phyloP scores from a whole-genome alignment of 2,329 filamentous ascomycete species.

The Bertia moriformis region DNA sequence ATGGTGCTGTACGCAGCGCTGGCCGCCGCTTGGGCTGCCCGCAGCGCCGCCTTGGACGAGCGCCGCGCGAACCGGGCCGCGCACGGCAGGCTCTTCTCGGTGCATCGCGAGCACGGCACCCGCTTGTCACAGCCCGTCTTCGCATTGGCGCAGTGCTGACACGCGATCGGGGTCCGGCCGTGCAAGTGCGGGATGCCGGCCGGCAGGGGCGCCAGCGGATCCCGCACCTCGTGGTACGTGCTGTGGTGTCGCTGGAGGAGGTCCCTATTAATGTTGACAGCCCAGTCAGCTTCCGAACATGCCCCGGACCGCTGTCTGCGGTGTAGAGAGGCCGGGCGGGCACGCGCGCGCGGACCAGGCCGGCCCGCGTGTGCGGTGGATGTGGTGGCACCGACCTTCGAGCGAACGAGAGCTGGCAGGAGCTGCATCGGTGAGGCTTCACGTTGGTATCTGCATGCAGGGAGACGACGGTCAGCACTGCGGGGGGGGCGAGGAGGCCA shows the following conservation, averaged over 20 bases:
- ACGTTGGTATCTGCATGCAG: background rate
- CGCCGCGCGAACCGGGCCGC: conserved; percentile 32
- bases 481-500: background rate
- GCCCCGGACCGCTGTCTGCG: too few relatives aligned
- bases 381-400: too few relatives aligned
- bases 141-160: conserved; percentile 30
- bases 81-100: conserved; percentile 30
- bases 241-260: background rate
- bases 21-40: conserved; percentile 27
- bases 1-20: conserved; percentile 11
- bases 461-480: background rate
- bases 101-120: conserved; percentile 30
- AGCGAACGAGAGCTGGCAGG: background rate
- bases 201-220: background rate
- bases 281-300: too few relatives aligned
- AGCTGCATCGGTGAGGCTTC: background rate
- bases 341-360: too few relatives aligned
- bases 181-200: background rate
- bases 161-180: conserved; percentile 27
- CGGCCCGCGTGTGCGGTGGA: too few relatives aligned
- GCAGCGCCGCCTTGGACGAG: conserved; percentile 29
- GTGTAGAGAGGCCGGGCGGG: too few relatives aligned
- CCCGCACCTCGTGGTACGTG: background rate
- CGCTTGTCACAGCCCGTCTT: conserved; percentile 35
- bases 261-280: too few relatives aligned